Base-by-base conservation (phyloP, 202 grass and related monocot genomes). In the Brachypodium distachyon region DNA sequence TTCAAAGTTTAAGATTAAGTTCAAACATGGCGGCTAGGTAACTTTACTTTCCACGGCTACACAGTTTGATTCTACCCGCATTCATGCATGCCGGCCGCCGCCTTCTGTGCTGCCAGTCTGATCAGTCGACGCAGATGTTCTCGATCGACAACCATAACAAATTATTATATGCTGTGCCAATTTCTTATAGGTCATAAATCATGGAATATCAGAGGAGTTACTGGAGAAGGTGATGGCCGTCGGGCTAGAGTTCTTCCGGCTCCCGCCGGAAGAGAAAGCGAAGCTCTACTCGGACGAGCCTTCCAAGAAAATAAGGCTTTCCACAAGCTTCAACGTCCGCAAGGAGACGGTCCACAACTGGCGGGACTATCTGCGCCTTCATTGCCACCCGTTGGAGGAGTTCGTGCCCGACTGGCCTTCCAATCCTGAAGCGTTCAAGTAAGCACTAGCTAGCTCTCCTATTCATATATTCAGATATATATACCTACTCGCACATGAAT, bases 241-340 rank as follows among this genome's bases (percentile, higher is more conserved):
- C 9, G 81, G 81, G 3, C 70, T 75, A 13, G 55, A 91, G 27
- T 97, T 97, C 72, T 97, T 97, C 82, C 72, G 33, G 4, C 88
- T 97, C 1, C 91, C 94, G 10, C 67, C 81, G 16, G 86, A 87
- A 70, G 94, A 97, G 62, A 97, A 91, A 49, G 84, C 48, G 12
- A 93, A 97, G 86, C 72, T 86, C 29, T 94, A 91, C 76, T 93
- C 91, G 5, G 91, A 97, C 14, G 94, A 97, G 5, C 94, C 91
- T 0, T 65, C 86, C 12, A 94, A 93, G 77, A 94, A 91, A 26
- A 85, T 91, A 38, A 85, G 94, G 61, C 86, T 97, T 9, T 93
- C 94, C 29, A 97, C 94, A 4, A 97, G 94, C 74, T 93, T 94
- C 78, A 97, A 97, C 75, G 27, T 97, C 57, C 83, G 56, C 34